phyloP scores from a whole-genome alignment of 2,329 filamentous ascomycete genomes.

The Diaporthe sp. region DNA sequence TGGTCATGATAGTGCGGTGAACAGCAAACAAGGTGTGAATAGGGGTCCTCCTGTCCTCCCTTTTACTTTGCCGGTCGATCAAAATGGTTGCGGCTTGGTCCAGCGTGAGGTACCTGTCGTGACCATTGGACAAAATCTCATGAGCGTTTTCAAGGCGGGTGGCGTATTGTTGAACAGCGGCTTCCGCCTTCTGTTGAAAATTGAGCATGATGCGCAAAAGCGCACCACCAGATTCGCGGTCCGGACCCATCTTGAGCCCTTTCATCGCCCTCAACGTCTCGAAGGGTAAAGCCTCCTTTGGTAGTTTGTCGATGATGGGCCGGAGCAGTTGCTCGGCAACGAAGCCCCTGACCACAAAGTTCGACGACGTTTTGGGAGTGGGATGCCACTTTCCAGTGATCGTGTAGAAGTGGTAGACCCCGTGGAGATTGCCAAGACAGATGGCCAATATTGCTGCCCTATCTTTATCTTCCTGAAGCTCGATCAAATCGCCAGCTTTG shows the following conservation, averaged over 20 bases:
- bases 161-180: slow-evolving; percentile 63
- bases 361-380: slow-evolving; percentile 57
- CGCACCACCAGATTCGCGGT: slow-evolving; percentile 56
- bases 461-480: slow-evolving; percentile 52
- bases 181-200: slow-evolving; percentile 60
- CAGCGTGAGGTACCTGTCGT: slow-evolving; percentile 63
- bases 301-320: slow-evolving; percentile 57
- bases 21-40: slow-evolving; percentile 76
- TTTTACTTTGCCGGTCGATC: slow-evolving; percentile 47
- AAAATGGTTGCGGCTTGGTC: slow-evolving; percentile 64
- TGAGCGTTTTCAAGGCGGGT: slow-evolving; percentile 63
- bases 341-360: slow-evolving; percentile 67
- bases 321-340: slow-evolving; percentile 57
- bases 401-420: slow-evolving; percentile 68
- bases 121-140: slow-evolving; percentile 54
- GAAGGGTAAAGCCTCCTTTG: slow-evolving; percentile 47
- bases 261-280: slow-evolving; percentile 55
- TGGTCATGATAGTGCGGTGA: slow-evolving; percentile 72
- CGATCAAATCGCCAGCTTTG: slow-evolving; percentile 65
- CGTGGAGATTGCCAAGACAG: slow-evolving; percentile 66
- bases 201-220: slow-evolving; percentile 63
- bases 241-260: slow-evolving; percentile 57
- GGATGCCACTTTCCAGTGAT: slow-evolving; percentile 66
- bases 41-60: slow-evolving; percentile 55
- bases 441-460: slow-evolving; percentile 64